These are phyloP conservation scores for Ganoderma resinaceum DNA, from an alignment of 1,284 basidiomycete species.

Conservation along the genomic window DNA sequence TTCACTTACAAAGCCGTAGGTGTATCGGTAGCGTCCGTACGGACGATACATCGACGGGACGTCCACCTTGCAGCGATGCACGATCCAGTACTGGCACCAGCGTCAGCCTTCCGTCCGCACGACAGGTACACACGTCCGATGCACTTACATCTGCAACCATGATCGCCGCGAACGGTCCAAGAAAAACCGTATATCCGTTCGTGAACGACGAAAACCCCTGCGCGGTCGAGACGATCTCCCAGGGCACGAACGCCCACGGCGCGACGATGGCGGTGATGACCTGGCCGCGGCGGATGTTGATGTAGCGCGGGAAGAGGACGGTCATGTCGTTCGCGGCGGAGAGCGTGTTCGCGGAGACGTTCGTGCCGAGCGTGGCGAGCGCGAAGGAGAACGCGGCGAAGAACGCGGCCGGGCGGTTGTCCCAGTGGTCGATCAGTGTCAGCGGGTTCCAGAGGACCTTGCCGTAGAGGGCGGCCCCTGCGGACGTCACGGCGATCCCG, in stretches of 20 bases:
- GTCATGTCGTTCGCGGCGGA: conserved; percentile 83
- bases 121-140: not conserved
- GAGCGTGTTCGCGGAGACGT: conserved; percentile 79
- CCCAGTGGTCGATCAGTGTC: conserved; percentile 69
- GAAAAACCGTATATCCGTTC: conserved; percentile 76
- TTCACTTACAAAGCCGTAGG: conserved; percentile 63
- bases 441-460: conserved; percentile 57
- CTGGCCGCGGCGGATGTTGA: conserved; percentile 83
- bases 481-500: conserved; percentile 73
- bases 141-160: conserved; percentile 71
- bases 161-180: conserved; percentile 77
- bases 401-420: conserved; percentile 81
- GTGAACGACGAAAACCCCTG: conserved; percentile 61
- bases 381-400: conserved; percentile 75
- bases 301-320: conserved; percentile 68
- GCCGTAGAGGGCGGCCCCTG: conserved; percentile 65
- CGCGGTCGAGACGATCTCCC: conserved; percentile 61
- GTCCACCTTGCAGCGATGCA: conserved; percentile 68
- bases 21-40: conserved; percentile 68
- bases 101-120: not conserved
- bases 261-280: conserved; percentile 76
- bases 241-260: conserved; percentile 64
- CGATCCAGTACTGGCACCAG: conserved; percentile 62
- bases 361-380: conserved; percentile 75
- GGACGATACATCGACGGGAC: conserved; percentile 78